Evolutionary conservation across 106 monocot genomes (phyloP).

Genomic region (Dioscorea zingiberensis): DNA sequence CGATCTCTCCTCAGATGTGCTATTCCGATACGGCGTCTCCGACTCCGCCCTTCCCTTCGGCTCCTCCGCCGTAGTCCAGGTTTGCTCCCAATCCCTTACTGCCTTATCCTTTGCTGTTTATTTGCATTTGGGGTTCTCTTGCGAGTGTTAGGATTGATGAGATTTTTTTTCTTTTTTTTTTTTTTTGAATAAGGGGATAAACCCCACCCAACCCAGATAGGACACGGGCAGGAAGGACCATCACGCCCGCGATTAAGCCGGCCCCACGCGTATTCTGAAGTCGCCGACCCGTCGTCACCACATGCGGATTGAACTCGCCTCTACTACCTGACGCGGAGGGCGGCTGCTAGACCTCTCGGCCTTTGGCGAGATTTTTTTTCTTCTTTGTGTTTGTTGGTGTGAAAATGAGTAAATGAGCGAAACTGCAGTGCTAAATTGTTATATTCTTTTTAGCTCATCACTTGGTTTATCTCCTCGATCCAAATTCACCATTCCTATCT

Average conservation of each 20-base stretch:
- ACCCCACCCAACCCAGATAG: no score
- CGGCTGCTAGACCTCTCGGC: no score
- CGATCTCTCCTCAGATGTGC: constrained; percentile 43
- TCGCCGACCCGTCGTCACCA: no score
- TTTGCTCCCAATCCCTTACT: neutral
- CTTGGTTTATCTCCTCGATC: no score
- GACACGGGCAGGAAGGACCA: no score
- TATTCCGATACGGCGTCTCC: constrained; percentile 67
- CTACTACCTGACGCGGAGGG: neutral
- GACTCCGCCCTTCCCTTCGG: constrained; percentile 76
- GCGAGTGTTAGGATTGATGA: neutral
- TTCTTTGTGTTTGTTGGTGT: neutral
- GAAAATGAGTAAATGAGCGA: neutral
- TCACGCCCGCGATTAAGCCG: no score
- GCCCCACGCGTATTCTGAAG: no score
- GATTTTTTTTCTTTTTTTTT: neutral
- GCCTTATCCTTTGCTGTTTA: neutral
- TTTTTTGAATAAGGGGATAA: no score
- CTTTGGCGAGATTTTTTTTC: neutral
- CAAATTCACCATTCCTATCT: no score
- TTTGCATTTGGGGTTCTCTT: neutral
- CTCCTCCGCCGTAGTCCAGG: constrained; percentile 71
- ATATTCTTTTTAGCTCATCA: no score
- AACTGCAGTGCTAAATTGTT: no score
- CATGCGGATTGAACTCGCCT: neutral